These are phyloP conservation scores for Spergularia azorica DNA, from an alignment of 179 eudicot genomes.

Conservation along the genomic window DNA sequence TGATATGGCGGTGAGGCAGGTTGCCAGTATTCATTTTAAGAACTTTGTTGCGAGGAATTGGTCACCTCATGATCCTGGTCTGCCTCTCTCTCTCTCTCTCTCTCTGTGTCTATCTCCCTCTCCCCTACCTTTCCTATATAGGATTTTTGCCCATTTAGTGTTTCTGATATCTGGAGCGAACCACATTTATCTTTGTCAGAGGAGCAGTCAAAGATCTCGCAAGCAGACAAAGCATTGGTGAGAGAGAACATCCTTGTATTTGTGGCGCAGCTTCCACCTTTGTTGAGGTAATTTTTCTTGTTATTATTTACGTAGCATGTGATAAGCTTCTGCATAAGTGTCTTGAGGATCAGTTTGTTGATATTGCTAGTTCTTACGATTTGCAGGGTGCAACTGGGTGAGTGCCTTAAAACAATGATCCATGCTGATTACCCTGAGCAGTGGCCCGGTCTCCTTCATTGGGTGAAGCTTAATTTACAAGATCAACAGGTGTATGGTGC, in stretches of 20 bases:
- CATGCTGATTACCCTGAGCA: conserved; percentile 97
- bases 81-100: conserved; percentile 1
- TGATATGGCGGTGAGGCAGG: conserved; percentile 85
- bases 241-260: conserved; percentile 86
- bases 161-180: neutral
- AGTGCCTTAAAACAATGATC: conserved; percentile 93
- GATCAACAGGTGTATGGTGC: conserved; percentile 97
- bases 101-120: neutral
- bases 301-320: neutral
- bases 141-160: neutral
- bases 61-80: conserved; percentile 91
- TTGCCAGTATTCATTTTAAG: conserved; percentile 91
- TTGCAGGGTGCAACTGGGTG: conserved; percentile 90
- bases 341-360: neutral
- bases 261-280: conserved; percentile 76
- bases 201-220: conserved; percentile 78
- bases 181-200: conserved; percentile 36
- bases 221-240: conserved; percentile 74
- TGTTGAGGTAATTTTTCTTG: conserved; percentile 60
- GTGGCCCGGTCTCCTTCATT: conserved; percentile 89
- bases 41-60: conserved; percentile 89
- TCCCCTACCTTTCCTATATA: neutral
- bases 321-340: neutral
- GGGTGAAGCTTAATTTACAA: conserved; percentile 95
- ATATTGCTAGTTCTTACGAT: conserved; percentile 3